Base-by-base conservation (phyloP, 192 early-diverging fungal species). In the Coemansia asiatica region DNA sequence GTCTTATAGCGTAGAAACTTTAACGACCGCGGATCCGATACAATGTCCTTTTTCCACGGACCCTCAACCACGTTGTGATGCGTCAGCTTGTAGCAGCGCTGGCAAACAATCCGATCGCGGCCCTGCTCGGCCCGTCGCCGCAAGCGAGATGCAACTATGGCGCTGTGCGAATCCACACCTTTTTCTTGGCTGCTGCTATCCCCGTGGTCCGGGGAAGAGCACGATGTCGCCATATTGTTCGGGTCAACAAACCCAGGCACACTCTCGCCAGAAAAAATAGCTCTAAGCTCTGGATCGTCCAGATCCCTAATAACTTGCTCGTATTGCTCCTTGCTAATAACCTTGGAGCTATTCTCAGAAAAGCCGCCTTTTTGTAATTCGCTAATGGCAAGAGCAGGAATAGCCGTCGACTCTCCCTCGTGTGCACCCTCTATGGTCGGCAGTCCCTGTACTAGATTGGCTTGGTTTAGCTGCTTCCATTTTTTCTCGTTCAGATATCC, bases 11-110 rank as follows among this genome's bases (percentile, higher is more conserved):
- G 74, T 69, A 90, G 60, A 59, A 88, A 90, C 19, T 67, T 60
- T 9, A 89, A 68, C 8, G 80, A 81, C 18, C 79, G 77, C 28
- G 76, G 82, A 63, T 87, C 85, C 0, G 63, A 67, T n/a, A 68
- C 82, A 63, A 79, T 82, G 66, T 61, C 79, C 54, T 76, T 75
- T 68, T 76, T 85, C 79, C 80, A 86, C 9, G 70, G 61, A 19
- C 65, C 66, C 26, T 76, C 79, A 4, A 75, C 38, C 31, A 50
- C 56, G 56, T 87, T 89, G 56, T 88, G 67, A 51, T 91, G 74
- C 27, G 69, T 74, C 19, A 92, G 75, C 21, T 72, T 61, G 66
- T 90, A 83, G 76, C 91, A 92, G 36, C 91, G 75, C 75, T 87
- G 79, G 61, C 91, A 92, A 6, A 90, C 71, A 8, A 74, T 68